Percentiles rank a stretch among this genome's conserved stretches.
Conservation (phyloP, 2,329 filamentous ascomycete genomes). For the Pseudopithomyces chartarum region DNA sequence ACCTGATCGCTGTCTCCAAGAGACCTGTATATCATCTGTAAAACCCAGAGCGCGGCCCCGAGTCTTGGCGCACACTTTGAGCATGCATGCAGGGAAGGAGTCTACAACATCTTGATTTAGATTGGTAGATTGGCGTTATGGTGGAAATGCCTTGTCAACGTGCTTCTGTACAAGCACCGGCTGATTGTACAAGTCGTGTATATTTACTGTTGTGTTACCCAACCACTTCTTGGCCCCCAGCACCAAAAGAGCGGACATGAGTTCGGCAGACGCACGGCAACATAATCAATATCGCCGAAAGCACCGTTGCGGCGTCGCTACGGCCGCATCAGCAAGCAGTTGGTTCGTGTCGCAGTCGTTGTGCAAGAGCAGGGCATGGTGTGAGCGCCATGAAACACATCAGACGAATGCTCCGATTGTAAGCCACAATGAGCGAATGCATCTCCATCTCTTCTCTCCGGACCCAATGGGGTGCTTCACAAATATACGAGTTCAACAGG, state of each 20-base stretch:
- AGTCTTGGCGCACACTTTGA: slow-evolving; percentile 13
- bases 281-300: neutral
- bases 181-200: slow-evolving; percentile 2
- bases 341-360: neutral
- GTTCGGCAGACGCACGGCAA: neutral
- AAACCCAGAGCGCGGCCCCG: slow-evolving; percentile 1
- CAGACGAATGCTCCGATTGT: neutral
- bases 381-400: neutral
- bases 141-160: slow-evolving; percentile 19
- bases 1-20: neutral
- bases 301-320: neutral
- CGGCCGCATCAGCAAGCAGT: neutral
- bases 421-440: neutral
- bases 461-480: neutral
- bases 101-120: slow-evolving; percentile 14
- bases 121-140: slow-evolving; percentile 18
- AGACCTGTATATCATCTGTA: slow-evolving; percentile 7
- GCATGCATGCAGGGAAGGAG: slow-evolving; percentile 24
- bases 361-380: neutral
- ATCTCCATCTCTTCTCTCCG: neutral
- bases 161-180: slow-evolving; percentile 13
- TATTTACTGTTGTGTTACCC: slow-evolving; percentile 3
- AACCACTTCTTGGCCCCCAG: neutral
- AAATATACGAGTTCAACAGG: neutral
- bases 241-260: neutral